Conservation (phyloP, 208 protist species). For the Acanthamoeba polyphaga region DNA sequence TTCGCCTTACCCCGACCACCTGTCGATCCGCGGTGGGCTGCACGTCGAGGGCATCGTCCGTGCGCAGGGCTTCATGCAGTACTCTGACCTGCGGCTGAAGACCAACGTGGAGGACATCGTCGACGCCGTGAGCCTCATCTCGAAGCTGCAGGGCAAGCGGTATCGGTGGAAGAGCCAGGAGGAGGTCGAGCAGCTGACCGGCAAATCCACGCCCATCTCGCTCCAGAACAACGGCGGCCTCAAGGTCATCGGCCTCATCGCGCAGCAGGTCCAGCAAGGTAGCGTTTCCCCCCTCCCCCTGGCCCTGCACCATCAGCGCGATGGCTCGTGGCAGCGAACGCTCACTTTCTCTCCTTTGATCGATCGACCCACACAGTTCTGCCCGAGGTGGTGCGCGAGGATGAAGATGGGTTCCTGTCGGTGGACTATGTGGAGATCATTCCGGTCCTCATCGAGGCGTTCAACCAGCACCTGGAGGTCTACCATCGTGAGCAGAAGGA, state of each 20-base stretch:
- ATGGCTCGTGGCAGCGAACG: background rate
- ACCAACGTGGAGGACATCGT: constrained; percentile 75
- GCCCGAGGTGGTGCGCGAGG: constrained; percentile 54
- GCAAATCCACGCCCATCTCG: background rate
- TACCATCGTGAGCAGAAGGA: background rate
- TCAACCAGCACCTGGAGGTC: constrained; percentile 58
- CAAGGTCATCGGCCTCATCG: constrained; percentile 75
- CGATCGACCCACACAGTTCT: background rate
- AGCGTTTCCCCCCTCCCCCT: background rate
- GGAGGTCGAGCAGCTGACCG: constrained; percentile 39
- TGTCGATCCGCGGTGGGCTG: constrained; percentile 29
- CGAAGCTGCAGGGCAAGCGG: constrained; percentile 57
- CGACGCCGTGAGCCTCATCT: constrained; percentile 63
- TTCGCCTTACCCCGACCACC: background rate
- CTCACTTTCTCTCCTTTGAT: background rate
- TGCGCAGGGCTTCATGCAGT: constrained; percentile 71
- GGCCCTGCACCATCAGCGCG: background rate
- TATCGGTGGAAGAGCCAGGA: constrained; percentile 57
- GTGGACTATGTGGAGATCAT: constrained; percentile 66
- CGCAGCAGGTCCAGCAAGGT: constrained; percentile 72
- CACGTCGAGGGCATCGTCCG: constrained; percentile 73
- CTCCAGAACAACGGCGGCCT: constrained; percentile 40
- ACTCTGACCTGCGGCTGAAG: constrained; percentile 76
- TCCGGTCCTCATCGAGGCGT: constrained; percentile 68
- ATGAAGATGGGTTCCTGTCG: constrained; percentile 36